These are phyloP conservation scores for Cercospora sp. DNA, from an alignment of 2,329 filamentous ascomycete genomes.

Conservation along the genomic window DNA sequence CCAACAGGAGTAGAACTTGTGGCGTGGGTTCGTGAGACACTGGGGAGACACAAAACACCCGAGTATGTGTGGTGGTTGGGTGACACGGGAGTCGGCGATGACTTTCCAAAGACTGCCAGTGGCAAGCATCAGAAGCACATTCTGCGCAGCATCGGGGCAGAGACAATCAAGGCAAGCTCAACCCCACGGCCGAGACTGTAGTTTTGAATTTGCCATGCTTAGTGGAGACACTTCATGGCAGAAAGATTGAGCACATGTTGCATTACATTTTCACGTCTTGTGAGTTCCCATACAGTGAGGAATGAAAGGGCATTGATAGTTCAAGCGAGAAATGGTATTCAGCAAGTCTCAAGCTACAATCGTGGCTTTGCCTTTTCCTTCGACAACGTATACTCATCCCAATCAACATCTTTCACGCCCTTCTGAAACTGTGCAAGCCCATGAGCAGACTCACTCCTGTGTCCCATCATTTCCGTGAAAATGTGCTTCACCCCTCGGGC, in stretches of 20 bases:
- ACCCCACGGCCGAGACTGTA: background rate
- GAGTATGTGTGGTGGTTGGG: background rate
- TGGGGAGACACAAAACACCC: background rate
- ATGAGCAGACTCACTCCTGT: background rate
- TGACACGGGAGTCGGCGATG: background rate
- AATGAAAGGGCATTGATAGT: background rate
- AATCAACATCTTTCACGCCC: background rate
- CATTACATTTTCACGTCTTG: too few species aligned
- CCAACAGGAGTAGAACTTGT: background rate
- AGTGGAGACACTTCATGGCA: too few species aligned
- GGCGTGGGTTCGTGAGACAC: background rate
- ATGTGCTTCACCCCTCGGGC: background rate
- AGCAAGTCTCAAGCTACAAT: background rate
- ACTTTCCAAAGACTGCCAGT: background rate
- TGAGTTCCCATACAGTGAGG: too few species aligned
- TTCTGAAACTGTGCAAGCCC: background rate
- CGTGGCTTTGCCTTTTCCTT: background rate
- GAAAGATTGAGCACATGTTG: too few species aligned
- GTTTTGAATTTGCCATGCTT: background rate
- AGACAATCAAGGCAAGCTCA: background rate
- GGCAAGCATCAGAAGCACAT: background rate
- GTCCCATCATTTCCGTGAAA: background rate
- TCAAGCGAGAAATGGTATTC: background rate
- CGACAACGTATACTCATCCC: background rate
- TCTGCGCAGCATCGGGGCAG: background rate